Evolutionary conservation across 2,329 filamentous ascomycete genomes (phyloP), one percentile per base, ranked within the genome.

Genomic region (Amauroascus verrucosus): DNA sequence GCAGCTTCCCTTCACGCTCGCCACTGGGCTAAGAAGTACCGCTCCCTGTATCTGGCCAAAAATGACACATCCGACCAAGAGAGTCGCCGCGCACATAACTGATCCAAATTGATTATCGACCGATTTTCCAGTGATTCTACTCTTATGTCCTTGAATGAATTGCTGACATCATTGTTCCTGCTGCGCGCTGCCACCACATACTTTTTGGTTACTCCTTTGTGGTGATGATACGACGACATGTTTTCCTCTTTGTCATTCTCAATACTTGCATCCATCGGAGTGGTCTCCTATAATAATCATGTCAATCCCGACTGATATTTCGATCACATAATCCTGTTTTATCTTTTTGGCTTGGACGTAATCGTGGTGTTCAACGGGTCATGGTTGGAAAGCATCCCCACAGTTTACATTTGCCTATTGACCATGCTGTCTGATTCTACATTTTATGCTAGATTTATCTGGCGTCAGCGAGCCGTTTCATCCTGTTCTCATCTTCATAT

Each of bases 1-100:
- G 53, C 54, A 95, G 90, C 89, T 62, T 96, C 91, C 24, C 89
- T 97, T 63, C 78, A 95, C 57, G 86, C 90, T 33, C 87, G 91
- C 63, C 82, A 86, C 65, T 98, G 93, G 93, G 88, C 89, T 54
- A 96, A 95, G 78, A 86, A 85, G 69, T 86, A 86, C 62, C 65
- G 71, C 57, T 59, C 64, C 38, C 26, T 69, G 52, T 71, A 71
- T 58, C 64, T 71, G 51, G 45, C 14, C 16, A 52, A 56, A 50
- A 20, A 37, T 32, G 35, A 65, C 41, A 64, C 63, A 59, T 44
- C 63, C 65, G 54, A 61, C 63, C 48, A 64, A 65, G 60, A 66
- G 58, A 57, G 63, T 60, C 58, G 61, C 63, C 61, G 65, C 65
- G 60, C 62, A 65, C 48, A 57, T 53, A 58, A 61, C 64, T 61